Evolutionary conservation across 1,284 basidiomycete genomes (phyloP), one percentile per base, ranked within the genome.

Genomic region (Cutaneotrichosporon curvatum): DNA sequence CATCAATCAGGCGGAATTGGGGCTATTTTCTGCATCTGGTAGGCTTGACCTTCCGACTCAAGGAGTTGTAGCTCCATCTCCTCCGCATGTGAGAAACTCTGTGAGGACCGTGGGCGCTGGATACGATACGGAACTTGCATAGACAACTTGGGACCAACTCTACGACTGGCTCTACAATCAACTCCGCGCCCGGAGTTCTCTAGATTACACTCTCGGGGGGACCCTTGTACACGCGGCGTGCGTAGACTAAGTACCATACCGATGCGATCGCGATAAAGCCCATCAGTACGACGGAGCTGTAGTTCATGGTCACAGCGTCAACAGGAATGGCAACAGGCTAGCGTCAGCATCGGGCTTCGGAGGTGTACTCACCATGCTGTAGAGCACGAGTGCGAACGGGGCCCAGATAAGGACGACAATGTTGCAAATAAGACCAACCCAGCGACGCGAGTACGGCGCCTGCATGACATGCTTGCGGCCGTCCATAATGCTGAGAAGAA

Each of bases 251-350:
- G 48, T 72, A 73, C 67, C 68, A 73, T 11, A 68, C 21, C 0
- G 58, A 60, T 3, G 67, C 67, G 31, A 73, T 65, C 18, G 58
- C 40, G 16, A 64, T 59, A 47, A 73, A 72, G 8, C 65, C 69
- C 3, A 57, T 64, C 42, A 71, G 66, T 10, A 71, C 68, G 15
- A 68, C 69, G 7, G 58, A 62, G 14, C 68, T 65, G 49, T 71
- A 72, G 60, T 72, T 76, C 72, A 75, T 75, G 11, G 64, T 70
- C 10, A 49, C 42, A 1, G 71, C 49, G 7, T 66, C 68, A 23
- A 73, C 62, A 10, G 67, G 64, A 21, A 71, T 63, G 6, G 70
- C 69, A 2, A 68, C 73, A 2, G 74, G 52, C 25, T 28, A 12
- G 12, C 8, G 25, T 28, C 25, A 28, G 25, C 25, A 12, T 28